Conservation (phyloP, 2,329 filamentous ascomycete genomes). For the Cryphonectria japonica region DNA sequence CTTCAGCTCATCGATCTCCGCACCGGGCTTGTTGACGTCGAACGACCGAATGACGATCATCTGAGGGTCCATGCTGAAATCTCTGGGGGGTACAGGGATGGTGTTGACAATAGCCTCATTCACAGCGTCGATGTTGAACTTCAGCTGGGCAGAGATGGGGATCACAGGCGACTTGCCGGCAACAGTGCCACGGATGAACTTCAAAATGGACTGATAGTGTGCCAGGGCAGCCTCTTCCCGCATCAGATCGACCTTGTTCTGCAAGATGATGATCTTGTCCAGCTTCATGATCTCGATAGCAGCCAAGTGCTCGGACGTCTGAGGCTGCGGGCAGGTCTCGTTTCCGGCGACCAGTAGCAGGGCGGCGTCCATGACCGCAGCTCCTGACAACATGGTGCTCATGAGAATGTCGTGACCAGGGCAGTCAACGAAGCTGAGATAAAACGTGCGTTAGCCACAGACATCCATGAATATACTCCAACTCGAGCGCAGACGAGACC, state of each 20-base stretch:
- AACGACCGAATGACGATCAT: conserved; percentile 99
- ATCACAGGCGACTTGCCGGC: conserved; percentile 95
- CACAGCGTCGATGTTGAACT: conserved; percentile 99
- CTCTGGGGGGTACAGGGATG: conserved; percentile 87
- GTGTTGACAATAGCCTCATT: conserved; percentile 95
- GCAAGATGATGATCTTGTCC: conserved; percentile 98
- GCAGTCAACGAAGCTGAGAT: conserved; percentile 87
- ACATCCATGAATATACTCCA: conserved; percentile 14
- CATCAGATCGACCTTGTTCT: conserved; percentile 99
- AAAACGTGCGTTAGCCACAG: conserved; percentile 34
- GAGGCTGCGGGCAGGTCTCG: conserved; percentile 96
- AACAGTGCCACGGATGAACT: conserved; percentile 97
- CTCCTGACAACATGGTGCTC: conserved; percentile 99
- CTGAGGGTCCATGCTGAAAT: conserved; percentile 90
- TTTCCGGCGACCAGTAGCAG: conserved; percentile 96
- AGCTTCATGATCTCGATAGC: conserved; percentile 99
- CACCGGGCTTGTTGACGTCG: conserved; percentile 99
- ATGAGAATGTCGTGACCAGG: conserved; percentile 99
- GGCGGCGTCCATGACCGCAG: conserved; percentile 98
- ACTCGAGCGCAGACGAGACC: neutral
- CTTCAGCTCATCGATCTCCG: conserved; percentile 97
- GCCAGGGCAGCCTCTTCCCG: conserved; percentile 89
- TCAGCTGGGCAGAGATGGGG: conserved; percentile 95
- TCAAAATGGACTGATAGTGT: conserved; percentile 96
- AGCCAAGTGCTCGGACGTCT: conserved; percentile 97